Base-by-base conservation (phyloP, 164 flowering plant genomes). In the Annona squamosa region DNA sequence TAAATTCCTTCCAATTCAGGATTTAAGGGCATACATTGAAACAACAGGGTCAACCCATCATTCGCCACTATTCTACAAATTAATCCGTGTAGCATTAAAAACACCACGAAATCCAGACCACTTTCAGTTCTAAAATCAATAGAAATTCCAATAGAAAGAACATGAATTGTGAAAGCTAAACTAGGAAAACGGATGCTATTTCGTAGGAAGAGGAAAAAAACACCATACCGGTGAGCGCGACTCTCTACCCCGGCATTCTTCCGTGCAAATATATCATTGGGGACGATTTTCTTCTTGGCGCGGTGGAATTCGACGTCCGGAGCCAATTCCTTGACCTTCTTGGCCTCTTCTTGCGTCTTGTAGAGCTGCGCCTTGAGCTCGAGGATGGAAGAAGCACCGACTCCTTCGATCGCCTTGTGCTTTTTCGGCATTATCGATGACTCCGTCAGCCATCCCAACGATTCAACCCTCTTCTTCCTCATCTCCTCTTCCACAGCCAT, bases 361-460 rank as follows among this genome's bases (percentile, higher is more conserved):
- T 95, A 95, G 67, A 95, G 96, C 64, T 95, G 91, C n/a, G 99
- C 99, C 76, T 90, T 95, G 80, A 95, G 92, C 72, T 95, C 93
- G 46, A 95, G 61, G 16, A 93, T 91, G 12, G 98, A 91, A 19
- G 99, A 91, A 0, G 96, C 78, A 3, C 99, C 97, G 1, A 95
- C 99, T 1, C 99, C 99, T 66, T 82, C 88, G 26, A 95, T 95
- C n/a, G 90, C 86, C 13, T 89, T 84, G 74, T 88, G 94, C 82
- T 90, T 91, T 76, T 86, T 90, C 41, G 99, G 98, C 97, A 93
- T 86, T 26, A 95, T 81, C 1, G 98, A 67, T 0, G 99, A 93
- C 62, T 95, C 98, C 78, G 99, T 95, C 19, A 95, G 86, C 99
- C 99, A 95, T 89, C 98, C 99, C 73, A 95, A 77, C 18, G 98